These are phyloP conservation scores for Solanum medicagineum DNA, from an alignment of 257 asterid species.

Conservation along the genomic window DNA sequence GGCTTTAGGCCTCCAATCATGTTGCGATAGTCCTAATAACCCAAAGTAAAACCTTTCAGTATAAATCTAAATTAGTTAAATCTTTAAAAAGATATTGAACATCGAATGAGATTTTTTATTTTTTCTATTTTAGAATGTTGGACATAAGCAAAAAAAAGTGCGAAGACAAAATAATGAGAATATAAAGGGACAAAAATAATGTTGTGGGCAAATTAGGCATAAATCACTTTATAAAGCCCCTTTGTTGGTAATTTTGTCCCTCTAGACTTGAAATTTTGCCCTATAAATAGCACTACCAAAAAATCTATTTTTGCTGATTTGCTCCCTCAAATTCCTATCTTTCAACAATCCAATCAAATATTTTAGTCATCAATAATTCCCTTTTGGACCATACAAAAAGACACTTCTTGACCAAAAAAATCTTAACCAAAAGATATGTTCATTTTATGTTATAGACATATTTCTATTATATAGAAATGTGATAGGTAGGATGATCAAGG, in stretches of 20 bases:
- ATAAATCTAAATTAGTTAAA: not conserved
- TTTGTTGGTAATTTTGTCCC: not conserved
- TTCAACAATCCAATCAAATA: not conserved
- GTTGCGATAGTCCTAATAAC: too few relatives aligned
- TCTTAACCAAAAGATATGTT: not conserved
- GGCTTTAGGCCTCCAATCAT: too few relatives aligned
- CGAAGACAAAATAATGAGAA: not conserved
- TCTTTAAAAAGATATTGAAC: not conserved
- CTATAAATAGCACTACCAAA: not conserved
- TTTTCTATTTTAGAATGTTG: not conserved
- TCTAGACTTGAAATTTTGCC: not conserved
- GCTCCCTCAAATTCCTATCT: not conserved
- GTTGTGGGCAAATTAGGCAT: not conserved
- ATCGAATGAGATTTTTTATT: too few relatives aligned
- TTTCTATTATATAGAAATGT: too few relatives aligned
- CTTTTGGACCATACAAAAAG: not conserved
- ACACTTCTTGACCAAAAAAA: not conserved
- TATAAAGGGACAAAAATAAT: not conserved
- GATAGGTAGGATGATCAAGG: too few relatives aligned
- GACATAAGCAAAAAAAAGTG: not conserved
- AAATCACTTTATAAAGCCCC: not conserved
- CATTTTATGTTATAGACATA: not conserved
- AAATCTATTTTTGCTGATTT: not conserved
- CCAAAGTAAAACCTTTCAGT: fast-evolving
- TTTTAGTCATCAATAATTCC: not conserved